A percentile compares a stretch with the other conserved stretches of the same genome.
Evolutionary conservation across 306 rosid genomes (phyloP).

Genomic region (Prinsepia uniflora): DNA sequence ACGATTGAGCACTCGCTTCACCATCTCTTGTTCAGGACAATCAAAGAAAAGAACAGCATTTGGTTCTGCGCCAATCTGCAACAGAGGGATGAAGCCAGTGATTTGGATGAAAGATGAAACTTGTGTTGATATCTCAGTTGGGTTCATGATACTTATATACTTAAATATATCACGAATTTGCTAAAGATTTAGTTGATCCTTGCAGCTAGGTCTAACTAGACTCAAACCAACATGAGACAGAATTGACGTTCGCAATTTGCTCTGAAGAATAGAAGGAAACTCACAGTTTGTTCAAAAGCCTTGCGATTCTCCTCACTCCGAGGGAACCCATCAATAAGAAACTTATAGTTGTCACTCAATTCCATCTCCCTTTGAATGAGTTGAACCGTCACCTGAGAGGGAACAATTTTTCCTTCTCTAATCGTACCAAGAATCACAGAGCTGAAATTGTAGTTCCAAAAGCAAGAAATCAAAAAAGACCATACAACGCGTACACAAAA

Average conservation of each 20-base stretch:
- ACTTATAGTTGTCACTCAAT: constrained; percentile 48
- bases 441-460: constrained; percentile 43
- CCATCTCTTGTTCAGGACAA: constrained; percentile 94
- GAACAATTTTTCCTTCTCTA: constrained; percentile 83
- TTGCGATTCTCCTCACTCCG: constrained; percentile 80
- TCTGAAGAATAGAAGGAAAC: constrained; percentile 35
- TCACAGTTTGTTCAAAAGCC: constrained; percentile 75
- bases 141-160: neutral
- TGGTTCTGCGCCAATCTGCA: constrained; percentile 78
- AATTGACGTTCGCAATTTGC: neutral
- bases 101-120: neutral
- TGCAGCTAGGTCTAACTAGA: neutral
- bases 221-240: neutral
- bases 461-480: constrained; percentile 17
- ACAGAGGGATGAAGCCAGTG: neutral
- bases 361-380: constrained; percentile 81
- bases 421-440: constrained; percentile 67
- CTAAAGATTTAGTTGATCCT: neutral
- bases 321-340: constrained; percentile 96
- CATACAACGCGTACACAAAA: constrained; percentile 5
- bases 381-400: constrained; percentile 76
- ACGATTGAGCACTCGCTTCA: constrained; percentile 86
- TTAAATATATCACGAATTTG: neutral
- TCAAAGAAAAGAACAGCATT: constrained; percentile 84
- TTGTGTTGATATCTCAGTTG: neutral